These are phyloP conservation scores for Pseudodiploospora longispora DNA, from an alignment of 2,329 filamentous ascomycete genomes.

Conservation along the genomic window DNA sequence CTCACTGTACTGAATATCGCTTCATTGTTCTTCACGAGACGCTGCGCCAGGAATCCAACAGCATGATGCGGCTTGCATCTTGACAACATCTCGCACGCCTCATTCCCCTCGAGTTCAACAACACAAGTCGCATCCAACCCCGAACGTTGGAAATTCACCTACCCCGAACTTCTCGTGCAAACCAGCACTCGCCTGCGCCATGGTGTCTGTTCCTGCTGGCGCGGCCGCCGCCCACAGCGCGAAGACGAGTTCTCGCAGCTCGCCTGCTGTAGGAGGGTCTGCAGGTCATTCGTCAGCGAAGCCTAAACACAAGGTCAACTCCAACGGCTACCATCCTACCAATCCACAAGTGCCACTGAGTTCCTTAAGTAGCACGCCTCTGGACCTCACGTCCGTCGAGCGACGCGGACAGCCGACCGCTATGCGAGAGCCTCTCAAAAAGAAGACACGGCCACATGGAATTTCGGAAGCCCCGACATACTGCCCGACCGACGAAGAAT, in stretches of 20 bases:
- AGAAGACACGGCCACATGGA: constrained; percentile 71
- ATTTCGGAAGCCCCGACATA: constrained; percentile 87
- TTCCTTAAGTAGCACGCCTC: constrained; percentile 49
- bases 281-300: constrained; percentile 31
- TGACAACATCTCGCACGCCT: constrained; percentile 3
- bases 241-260: constrained; percentile 44
- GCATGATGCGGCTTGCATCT: constrained; percentile 15
- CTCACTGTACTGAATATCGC: constrained; percentile 1
- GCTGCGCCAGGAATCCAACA: constrained; percentile 5
- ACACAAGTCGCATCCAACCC: constrained; percentile 4
- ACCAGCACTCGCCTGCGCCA: constrained; percentile 16
- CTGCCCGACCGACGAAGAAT: constrained; percentile 84
- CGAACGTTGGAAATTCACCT: constrained; percentile 1
- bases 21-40: constrained; percentile 5
- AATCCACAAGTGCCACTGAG: constrained; percentile 46
- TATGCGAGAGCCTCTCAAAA: constrained; percentile 67
- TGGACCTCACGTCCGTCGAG: constrained; percentile 87
- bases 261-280: constrained; percentile 35
- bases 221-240: constrained; percentile 31
- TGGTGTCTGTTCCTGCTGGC: constrained; percentile 33
- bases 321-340: constrained; percentile 44
- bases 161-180: constrained; percentile 1
- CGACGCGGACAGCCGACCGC: constrained; percentile 75
- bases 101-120: constrained; percentile 1
- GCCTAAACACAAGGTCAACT: constrained; percentile 44